Percentiles rank a stretch among this genome's conserved stretches.
phyloP scores from a whole-genome alignment of 768 basidiomycete species.

The Suillus brevipes region DNA sequence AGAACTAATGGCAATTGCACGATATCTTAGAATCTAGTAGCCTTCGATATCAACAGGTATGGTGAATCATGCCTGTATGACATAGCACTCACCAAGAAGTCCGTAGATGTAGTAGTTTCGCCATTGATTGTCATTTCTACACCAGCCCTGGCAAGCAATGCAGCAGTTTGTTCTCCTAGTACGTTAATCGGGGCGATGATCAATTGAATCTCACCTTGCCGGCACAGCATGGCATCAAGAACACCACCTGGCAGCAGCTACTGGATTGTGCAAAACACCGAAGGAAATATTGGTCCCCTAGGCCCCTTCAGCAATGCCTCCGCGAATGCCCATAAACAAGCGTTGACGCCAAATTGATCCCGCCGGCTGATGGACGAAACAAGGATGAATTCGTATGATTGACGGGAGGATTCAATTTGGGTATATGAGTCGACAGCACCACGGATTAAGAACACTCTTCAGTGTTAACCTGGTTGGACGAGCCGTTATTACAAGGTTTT shows the following conservation, averaged over 20 bases:
- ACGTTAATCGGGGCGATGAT: conserved; percentile 28
- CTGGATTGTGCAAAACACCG: too few species aligned
- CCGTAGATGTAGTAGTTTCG: conserved; percentile 16
- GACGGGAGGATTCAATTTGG: too few species aligned
- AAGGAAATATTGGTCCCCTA: conserved; percentile 21
- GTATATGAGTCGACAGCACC: too few species aligned
- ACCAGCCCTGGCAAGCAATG: conserved; percentile 7
- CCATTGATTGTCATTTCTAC: conserved; percentile 19
- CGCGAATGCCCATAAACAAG: conserved; percentile 25
- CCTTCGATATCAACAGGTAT: background rate
- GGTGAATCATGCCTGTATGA: too few species aligned
- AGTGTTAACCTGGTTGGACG: too few species aligned
- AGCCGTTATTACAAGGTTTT: too few species aligned
- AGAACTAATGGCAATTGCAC: conserved; percentile 8
- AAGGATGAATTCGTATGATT: too few species aligned
- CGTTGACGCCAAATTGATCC: conserved; percentile 6
- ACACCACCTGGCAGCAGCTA: conserved; percentile 15
- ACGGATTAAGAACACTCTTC: too few species aligned
- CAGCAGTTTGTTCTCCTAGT: conserved; percentile 23
- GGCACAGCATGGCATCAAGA: conserved; percentile 32
- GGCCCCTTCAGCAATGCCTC: conserved; percentile 17
- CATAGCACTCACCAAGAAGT: conserved; percentile 16
- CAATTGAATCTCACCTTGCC: conserved; percentile 19
- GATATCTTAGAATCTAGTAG: conserved; percentile 5
- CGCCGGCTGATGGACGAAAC: too few species aligned